A percentile compares a stretch with the other conserved stretches of the same genome.
phyloP scores from a whole-genome alignment of 352 stramenopile species.

The Globisporangium ultimum region DNA sequence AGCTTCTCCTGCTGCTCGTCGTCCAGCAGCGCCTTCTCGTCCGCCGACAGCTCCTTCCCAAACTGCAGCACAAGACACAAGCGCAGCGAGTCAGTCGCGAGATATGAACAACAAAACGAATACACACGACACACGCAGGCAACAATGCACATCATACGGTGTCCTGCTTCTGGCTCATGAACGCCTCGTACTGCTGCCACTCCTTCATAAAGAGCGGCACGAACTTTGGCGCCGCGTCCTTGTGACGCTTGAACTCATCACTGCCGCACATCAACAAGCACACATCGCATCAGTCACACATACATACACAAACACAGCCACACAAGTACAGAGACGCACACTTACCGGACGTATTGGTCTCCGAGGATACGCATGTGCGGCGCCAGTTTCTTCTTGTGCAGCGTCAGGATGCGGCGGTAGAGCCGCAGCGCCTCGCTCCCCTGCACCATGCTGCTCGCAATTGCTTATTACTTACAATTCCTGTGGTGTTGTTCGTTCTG shows the following conservation, averaged over 20 bases:
- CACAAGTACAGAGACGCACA: background rate
- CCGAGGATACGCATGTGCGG: constrained; percentile 81
- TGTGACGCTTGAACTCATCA: constrained; percentile 85
- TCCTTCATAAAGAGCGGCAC: constrained; percentile 73
- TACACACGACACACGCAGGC: background rate
- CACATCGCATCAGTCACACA: background rate
- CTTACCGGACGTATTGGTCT: constrained; percentile 76
- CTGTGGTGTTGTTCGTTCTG: background rate
- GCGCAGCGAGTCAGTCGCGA: background rate
- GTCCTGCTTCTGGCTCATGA: constrained; percentile 51
- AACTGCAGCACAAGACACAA: constrained; percentile 27
- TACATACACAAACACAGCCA: background rate
- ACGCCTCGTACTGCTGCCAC: constrained; percentile 68
- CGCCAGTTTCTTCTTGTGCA: constrained; percentile 70
- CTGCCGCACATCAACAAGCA: constrained; percentile 11
- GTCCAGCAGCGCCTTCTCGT: constrained; percentile 58
- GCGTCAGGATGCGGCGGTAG: constrained; percentile 76
- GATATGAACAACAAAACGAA: background rate
- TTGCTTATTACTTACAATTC: background rate
- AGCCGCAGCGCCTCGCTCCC: constrained; percentile 53
- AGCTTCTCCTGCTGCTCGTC: constrained; percentile 69
- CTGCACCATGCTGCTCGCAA: constrained; percentile 16
- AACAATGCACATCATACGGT: constrained; percentile 21
- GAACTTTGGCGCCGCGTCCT: constrained; percentile 71
- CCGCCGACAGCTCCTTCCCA: constrained; percentile 59